phyloP scores from a whole-genome alignment of 257 asterid species.

The Solanum dulcamara region DNA sequence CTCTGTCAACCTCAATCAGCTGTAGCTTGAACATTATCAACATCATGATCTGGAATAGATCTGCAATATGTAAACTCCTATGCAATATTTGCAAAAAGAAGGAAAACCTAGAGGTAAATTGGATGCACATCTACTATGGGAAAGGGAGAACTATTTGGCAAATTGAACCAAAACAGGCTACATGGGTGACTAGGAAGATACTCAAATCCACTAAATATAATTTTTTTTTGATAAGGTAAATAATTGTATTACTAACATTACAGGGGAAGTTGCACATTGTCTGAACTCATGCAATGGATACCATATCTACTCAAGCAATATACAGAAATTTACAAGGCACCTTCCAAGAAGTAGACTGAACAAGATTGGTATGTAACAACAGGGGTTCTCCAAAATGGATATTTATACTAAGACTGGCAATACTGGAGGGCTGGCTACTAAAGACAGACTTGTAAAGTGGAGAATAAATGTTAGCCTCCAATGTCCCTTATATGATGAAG shows the following conservation, averaged over 20 bases:
- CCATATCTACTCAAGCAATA: background rate
- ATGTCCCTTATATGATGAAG: background rate
- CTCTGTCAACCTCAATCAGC: background rate
- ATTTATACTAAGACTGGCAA: background rate
- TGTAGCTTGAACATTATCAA: background rate
- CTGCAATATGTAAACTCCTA: background rate
- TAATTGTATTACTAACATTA: background rate
- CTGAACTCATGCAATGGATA: background rate
- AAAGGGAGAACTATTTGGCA: background rate
- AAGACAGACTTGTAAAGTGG: background rate
- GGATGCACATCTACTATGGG: background rate
- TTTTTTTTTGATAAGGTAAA: background rate
- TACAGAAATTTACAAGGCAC: background rate
- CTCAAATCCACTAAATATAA: background rate
- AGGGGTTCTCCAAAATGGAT: background rate
- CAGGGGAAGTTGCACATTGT: background rate
- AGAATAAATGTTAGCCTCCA: background rate
- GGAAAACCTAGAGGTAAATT: background rate
- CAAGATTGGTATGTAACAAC: background rate
- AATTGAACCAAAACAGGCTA: background rate
- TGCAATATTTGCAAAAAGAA: background rate
- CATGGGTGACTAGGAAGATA: background rate
- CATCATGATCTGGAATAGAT: background rate
- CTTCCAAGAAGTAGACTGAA: background rate
- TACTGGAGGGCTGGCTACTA: background rate